Conservation (phyloP, 768 basidiomycete species). For the Leucocoprinus leucothites region DNA sequence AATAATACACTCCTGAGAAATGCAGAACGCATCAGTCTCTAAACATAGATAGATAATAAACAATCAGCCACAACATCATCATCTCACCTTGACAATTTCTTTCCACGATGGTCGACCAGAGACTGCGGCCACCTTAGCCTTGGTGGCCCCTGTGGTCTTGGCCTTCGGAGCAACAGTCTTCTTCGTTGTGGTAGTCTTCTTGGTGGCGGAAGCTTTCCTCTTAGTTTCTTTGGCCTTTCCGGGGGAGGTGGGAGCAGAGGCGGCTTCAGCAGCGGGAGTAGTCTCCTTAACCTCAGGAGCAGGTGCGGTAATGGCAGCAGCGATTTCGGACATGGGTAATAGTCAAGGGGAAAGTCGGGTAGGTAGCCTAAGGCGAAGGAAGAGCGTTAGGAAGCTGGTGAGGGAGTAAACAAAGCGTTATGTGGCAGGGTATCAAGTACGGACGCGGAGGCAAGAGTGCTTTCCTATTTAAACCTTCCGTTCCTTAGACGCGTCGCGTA, state of each 20-base stretch:
- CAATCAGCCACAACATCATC: not conserved
- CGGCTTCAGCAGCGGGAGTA: constrained; percentile 20
- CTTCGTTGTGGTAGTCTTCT: constrained; percentile 19
- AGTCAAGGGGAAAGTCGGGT: constrained; percentile 10
- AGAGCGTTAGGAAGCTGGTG: not conserved
- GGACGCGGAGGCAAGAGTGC: constrained; percentile 3
- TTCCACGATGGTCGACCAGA: constrained; percentile 48
- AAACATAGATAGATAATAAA: not conserved
- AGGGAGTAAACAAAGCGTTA: constrained; percentile 15
- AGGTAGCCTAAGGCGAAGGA: not conserved
- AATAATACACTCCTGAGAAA: constrained; percentile 66
- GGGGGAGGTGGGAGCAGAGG: constrained; percentile 19
- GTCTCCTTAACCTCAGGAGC: constrained; percentile 15
- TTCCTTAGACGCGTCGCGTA: constrained; percentile 16
- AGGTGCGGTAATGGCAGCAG: constrained; percentile 10
- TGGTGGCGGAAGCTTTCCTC: constrained; percentile 16
- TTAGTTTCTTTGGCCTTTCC: constrained; percentile 14
- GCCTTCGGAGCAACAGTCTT: constrained; percentile 30
- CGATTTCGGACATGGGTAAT: constrained; percentile 11
- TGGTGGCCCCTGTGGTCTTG: constrained; percentile 27
- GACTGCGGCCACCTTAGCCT: constrained; percentile 23
- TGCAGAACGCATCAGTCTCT: constrained; percentile 1
- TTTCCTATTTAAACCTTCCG: constrained; percentile 30
- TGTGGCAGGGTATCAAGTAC: not conserved
- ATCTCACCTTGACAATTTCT: constrained; percentile 47